phyloP scores from a whole-genome alignment of 2,329 filamentous ascomycete genomes.

The Monosporascus sp. region DNA sequence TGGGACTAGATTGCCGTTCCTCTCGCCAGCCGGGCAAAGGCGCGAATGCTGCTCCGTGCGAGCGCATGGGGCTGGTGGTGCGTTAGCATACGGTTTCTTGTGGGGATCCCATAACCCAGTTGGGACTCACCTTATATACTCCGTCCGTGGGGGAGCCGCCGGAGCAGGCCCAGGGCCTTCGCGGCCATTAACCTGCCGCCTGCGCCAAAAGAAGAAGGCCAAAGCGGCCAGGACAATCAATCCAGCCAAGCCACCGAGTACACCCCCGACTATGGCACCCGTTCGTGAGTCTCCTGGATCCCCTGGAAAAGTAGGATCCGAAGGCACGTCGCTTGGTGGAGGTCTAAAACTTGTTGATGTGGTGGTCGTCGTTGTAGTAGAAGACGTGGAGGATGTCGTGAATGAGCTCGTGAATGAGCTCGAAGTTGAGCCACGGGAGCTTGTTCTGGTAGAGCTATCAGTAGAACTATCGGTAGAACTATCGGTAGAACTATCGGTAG shows the following conservation, averaged over 20 bases:
- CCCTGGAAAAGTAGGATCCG: conserved; percentile 6
- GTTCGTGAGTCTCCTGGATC: conserved; percentile 27
- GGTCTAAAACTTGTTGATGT: conserved; percentile 7
- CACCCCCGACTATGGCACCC: conserved; percentile 50
- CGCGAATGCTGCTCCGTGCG: conserved; percentile 32
- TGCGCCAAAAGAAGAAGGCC: conserved; percentile 38
- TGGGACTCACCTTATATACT: conserved; percentile 35
- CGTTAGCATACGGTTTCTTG: conserved; percentile 8
- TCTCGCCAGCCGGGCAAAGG: conserved; percentile 30
- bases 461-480: not conserved
- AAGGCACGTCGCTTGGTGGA: conserved; percentile 3
- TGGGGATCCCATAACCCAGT: not conserved
- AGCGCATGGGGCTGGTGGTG: conserved; percentile 19
- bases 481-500: not conserved
- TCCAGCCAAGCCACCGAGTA: conserved; percentile 45
- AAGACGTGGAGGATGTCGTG: conserved; percentile 4
- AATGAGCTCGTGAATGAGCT: conserved; percentile 1
- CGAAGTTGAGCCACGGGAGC: conserved; percentile 1
- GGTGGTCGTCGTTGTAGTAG: conserved; percentile 7
- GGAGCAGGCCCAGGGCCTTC: conserved; percentile 34
- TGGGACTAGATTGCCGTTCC: conserved; percentile 8
- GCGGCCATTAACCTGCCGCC: conserved; percentile 36
- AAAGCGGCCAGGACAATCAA: conserved; percentile 38
- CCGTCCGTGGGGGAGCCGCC: conserved; percentile 25
- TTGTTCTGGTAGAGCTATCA: conserved; percentile 1